Conservation (phyloP, 2,329 filamentous ascomycete species). For the Monosporascus sp. region DNA sequence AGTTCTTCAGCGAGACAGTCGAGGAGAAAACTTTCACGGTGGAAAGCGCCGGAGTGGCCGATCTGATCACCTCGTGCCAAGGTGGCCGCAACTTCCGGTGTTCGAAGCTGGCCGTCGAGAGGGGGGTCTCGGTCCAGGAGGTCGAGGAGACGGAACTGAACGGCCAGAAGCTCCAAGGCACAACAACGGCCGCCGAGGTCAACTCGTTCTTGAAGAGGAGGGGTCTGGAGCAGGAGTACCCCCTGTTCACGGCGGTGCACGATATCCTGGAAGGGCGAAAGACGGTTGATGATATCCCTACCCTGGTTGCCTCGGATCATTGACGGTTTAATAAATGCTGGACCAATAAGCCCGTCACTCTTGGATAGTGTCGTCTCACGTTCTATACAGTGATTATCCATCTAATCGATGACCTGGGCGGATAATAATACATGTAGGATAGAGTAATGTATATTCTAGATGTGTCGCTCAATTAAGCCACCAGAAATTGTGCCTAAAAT, state of each 20-base stretch:
- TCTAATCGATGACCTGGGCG: too few relatives aligned
- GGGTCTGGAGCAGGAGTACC: slow-evolving; percentile 77
- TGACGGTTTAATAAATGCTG: neutral
- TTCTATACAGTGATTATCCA: too few relatives aligned
- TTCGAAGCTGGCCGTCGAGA: slow-evolving; percentile 80
- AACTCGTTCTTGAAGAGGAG: slow-evolving; percentile 79
- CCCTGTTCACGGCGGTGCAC: slow-evolving; percentile 85
- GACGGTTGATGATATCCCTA: slow-evolving; percentile 75
- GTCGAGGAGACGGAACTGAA: slow-evolving; percentile 88
- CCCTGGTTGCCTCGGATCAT: slow-evolving; percentile 42
- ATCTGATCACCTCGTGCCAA: slow-evolving; percentile 89
- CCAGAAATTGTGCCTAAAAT: neutral
- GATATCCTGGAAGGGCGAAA: slow-evolving; percentile 72
- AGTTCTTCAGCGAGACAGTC: slow-evolving; percentile 83
- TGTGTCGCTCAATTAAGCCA: neutral
- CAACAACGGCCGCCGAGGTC: slow-evolving; percentile 85
- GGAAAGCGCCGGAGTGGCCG: slow-evolving; percentile 89
- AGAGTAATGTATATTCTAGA: too few relatives aligned
- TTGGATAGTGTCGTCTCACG: too few relatives aligned
- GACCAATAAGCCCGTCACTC: too few relatives aligned
- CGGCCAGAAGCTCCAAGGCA: slow-evolving; percentile 97
- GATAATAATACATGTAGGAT: too few relatives aligned
- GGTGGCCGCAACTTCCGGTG: slow-evolving; percentile 93
- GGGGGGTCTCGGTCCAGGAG: slow-evolving; percentile 74
- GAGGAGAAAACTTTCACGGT: slow-evolving; percentile 89